Conservation (phyloP, 2,329 filamentous ascomycete species). For the Alternaria gansuensis region DNA sequence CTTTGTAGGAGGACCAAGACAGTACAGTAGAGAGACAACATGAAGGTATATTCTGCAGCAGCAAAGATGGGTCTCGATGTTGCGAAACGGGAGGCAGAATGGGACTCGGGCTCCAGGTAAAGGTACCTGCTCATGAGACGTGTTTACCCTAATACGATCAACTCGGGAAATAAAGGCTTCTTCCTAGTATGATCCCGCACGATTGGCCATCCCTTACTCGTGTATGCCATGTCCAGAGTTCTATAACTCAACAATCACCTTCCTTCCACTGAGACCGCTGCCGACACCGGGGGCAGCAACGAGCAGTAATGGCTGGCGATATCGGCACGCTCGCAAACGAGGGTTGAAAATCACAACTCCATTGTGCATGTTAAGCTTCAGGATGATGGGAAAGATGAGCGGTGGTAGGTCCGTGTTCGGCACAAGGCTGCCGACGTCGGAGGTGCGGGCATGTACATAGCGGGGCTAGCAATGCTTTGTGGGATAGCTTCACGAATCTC, state of each 20-base stretch:
- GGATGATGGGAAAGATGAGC: slow-evolving; percentile 3
- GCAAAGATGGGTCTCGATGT: too few species aligned
- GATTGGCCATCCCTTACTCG: too few species aligned
- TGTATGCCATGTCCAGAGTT: neutral
- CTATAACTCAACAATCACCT: neutral
- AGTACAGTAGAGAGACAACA: too few species aligned
- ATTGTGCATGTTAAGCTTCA: neutral
- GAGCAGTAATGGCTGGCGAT: neutral
- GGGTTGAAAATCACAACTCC: neutral
- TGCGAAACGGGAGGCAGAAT: too few species aligned
- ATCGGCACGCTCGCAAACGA: slow-evolving; percentile 4
- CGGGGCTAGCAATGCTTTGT: slow-evolving; percentile 13
- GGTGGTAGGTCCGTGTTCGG: slow-evolving; percentile 10
- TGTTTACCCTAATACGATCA: too few species aligned
- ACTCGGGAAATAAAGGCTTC: too few species aligned
- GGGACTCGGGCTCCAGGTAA: too few species aligned
- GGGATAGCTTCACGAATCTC: slow-evolving; percentile 19
- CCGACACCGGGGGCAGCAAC: neutral
- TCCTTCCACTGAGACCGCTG: neutral
- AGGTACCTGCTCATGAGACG: too few species aligned
- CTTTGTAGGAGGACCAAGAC: too few species aligned
- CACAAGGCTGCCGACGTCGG: slow-evolving; percentile 16
- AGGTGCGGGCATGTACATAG: slow-evolving; percentile 15
- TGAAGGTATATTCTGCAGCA: too few species aligned
- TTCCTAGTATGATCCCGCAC: too few species aligned